Percentiles rank a stretch among this genome's conserved stretches.
phyloP scores from a whole-genome alignment of 1,284 basidiomycete genomes.

The Fistulinella cinereoalba region DNA sequence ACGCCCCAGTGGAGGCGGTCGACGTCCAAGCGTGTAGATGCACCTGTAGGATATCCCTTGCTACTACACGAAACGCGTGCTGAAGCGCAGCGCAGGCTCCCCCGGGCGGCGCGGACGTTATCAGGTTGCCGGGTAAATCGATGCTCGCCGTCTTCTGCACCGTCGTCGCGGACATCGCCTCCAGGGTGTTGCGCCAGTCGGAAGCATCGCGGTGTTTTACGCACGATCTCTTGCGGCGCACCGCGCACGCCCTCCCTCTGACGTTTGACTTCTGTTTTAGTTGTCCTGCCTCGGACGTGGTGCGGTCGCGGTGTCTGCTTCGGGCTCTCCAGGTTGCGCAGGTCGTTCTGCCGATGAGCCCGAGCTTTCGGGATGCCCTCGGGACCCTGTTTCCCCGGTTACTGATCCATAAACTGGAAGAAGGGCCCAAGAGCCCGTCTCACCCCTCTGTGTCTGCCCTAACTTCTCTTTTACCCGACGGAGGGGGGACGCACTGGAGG shows the following conservation, averaged over 20 bases:
- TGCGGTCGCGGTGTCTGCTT: conserved; percentile 41
- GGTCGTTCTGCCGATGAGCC: conserved; percentile 16
- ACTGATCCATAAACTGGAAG: conserved; percentile 32
- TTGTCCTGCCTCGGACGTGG: conserved; percentile 35
- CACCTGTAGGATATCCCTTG: conserved; percentile 26
- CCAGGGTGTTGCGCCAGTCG: conserved; percentile 40
- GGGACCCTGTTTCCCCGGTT: conserved; percentile 32
- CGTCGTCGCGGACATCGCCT: conserved; percentile 43
- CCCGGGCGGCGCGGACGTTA: conserved; percentile 29
- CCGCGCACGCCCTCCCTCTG: conserved; percentile 38
- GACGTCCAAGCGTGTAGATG: conserved; percentile 19
- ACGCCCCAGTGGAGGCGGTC: conserved; percentile 20
- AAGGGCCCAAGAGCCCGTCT: conserved; percentile 26
- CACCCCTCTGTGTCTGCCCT: conserved; percentile 15
- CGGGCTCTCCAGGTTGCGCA: conserved; percentile 37
- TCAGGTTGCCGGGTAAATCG: conserved; percentile 38
- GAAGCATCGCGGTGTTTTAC: conserved; percentile 48
- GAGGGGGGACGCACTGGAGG: conserved; percentile 28
- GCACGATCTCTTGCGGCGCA: conserved; percentile 42
- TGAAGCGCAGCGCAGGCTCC: conserved; percentile 25
- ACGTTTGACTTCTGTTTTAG: conserved; percentile 48
- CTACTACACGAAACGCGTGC: conserved; percentile 5
- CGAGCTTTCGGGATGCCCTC: conserved; percentile 25
- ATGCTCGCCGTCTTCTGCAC: conserved; percentile 47
- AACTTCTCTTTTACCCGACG: conserved; percentile 23